phyloP scores from a whole-genome alignment of 306 rosid genomes.

The Prunus fruticosa region DNA sequence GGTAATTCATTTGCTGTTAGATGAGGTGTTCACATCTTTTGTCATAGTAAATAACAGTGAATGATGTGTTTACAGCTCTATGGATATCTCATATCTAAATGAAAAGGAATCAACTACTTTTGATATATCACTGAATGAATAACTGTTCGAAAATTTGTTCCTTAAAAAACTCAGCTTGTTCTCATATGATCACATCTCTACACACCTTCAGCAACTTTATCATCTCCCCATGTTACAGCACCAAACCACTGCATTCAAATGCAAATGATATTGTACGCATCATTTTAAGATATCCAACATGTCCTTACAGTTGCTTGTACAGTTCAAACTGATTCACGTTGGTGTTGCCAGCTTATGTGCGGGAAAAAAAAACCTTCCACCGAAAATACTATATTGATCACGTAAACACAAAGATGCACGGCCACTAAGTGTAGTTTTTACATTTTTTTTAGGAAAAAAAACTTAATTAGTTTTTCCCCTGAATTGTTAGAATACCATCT shows the following conservation, averaged over 20 bases:
- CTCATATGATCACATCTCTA: not conserved
- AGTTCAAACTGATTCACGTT: not conserved
- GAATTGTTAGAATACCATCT: not conserved
- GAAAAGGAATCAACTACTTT: not conserved
- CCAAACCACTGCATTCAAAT: too few species aligned
- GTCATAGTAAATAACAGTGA: not conserved
- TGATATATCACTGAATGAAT: not conserved
- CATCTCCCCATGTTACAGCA: too few species aligned
- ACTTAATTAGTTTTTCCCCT: not conserved
- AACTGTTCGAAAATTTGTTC: not conserved
- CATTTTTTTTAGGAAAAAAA: too few species aligned
- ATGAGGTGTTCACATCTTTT: not conserved
- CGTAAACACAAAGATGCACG: not conserved
- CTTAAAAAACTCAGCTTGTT: not conserved
- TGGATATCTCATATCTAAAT: too few species aligned
- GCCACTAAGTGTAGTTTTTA: not conserved
- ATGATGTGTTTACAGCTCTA: too few species aligned
- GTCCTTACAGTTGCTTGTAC: not conserved
- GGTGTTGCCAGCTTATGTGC: too few species aligned
- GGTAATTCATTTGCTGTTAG: not conserved
- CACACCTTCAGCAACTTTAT: not conserved
- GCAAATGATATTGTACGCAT: too few species aligned
- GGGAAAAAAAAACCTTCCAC: too few species aligned
- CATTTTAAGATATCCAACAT: not conserved
- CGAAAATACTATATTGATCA: too few species aligned